phyloP scores from a whole-genome alignment of 2,329 filamentous ascomycete species.

The Escovopsis weberi region DNA sequence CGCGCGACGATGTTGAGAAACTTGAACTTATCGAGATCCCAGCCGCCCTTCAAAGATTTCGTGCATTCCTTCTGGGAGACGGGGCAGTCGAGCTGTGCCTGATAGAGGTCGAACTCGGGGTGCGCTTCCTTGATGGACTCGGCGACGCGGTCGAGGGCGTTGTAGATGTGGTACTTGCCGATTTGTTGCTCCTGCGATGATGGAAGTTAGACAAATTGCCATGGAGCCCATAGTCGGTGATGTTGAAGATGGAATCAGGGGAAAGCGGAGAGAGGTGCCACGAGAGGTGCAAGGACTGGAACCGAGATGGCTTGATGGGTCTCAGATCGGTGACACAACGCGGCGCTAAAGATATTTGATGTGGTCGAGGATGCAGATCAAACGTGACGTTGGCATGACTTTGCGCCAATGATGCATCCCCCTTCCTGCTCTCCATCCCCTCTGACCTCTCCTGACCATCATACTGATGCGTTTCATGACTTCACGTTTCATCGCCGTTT shows the following conservation, averaged over 20 bases:
- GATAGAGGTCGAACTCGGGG: slow-evolving; percentile 32
- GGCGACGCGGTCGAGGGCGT: slow-evolving; percentile 25
- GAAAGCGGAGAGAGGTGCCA: no score
- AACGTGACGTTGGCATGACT: no score
- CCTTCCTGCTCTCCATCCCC: no score
- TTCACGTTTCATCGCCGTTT: no score
- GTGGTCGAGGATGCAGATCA: no score
- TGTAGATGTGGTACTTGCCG: slow-evolving; percentile 28
- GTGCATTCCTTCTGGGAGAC: slow-evolving; percentile 31
- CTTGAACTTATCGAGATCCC: slow-evolving; percentile 48
- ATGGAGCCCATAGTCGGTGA: neutral
- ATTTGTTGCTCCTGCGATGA: slow-evolving; percentile 30
- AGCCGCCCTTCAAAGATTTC: slow-evolving; percentile 21
- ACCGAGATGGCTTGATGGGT: no score
- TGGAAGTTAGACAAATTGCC: slow-evolving; percentile 1
- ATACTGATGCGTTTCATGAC: no score
- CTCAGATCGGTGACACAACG: no score
- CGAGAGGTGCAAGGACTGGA: no score
- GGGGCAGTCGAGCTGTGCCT: slow-evolving; percentile 30
- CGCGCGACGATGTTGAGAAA: slow-evolving; percentile 43
- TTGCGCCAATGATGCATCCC: no score
- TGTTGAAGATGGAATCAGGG: neutral
- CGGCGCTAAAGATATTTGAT: no score
- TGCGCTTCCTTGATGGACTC: slow-evolving; percentile 22
- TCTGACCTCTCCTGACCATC: no score